Percentiles rank a stretch among this genome's conserved stretches.
phyloP scores from a whole-genome alignment of 495 filamentous ascomycete species.

The Penicillium soppii region DNA sequence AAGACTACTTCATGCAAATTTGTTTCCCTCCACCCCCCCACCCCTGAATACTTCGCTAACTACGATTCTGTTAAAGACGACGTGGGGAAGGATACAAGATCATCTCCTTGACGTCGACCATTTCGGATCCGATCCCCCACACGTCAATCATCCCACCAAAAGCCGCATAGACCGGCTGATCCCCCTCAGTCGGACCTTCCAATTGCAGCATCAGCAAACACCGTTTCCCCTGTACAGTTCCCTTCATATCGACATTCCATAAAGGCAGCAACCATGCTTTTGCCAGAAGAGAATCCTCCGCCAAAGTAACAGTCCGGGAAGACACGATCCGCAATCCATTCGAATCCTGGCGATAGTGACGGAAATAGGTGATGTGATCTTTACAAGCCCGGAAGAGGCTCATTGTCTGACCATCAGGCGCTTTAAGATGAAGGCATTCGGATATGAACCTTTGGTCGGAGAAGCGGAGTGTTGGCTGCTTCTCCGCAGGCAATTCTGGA shows the following conservation, averaged over 20 bases:
- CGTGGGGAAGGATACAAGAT: neutral
- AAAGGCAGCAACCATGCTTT: neutral
- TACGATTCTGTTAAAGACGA: neutral
- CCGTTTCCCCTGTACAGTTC: neutral
- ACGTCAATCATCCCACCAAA: neutral
- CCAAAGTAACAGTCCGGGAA: neutral
- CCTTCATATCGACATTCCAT: neutral
- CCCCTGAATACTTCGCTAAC: neutral
- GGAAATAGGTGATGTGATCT: neutral
- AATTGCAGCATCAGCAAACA: neutral
- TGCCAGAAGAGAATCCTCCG: neutral
- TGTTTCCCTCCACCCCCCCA: neutral
- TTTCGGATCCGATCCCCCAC: neutral
- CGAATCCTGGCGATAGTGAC: neutral
- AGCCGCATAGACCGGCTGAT: constrained; percentile 2
- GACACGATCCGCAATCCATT: neutral
- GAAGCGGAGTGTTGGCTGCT: neutral
- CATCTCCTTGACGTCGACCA: neutral
- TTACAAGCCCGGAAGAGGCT: neutral
- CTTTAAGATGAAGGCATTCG: neutral
- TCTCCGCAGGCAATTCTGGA: neutral
- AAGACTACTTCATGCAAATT: neutral
- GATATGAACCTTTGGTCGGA: neutral
- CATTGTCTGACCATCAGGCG: neutral
- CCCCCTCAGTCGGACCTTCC: neutral